phyloP scores from a whole-genome alignment of 805 yeast genomes.

The Saccharomyces mikatae region DNA sequence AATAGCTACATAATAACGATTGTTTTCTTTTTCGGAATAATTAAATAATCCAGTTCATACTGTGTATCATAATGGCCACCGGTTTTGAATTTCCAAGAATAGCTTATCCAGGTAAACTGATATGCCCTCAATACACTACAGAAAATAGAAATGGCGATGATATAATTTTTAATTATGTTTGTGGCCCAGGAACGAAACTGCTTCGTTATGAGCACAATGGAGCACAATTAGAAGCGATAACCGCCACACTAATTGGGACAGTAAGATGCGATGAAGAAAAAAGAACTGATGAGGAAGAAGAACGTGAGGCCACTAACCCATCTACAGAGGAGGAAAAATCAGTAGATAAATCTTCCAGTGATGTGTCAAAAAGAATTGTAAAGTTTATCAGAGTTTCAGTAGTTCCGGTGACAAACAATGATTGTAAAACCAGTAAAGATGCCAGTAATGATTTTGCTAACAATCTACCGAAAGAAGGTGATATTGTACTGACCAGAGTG shows the following conservation, averaged over 20 bases:
- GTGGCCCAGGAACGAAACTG: constrained; percentile 61
- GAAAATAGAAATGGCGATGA: constrained; percentile 27
- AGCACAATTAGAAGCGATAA: constrained; percentile 35
- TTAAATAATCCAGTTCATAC: not conserved
- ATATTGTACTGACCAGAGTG: constrained; percentile 69
- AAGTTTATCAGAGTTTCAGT: constrained; percentile 27
- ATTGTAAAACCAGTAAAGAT: constrained; percentile 5
- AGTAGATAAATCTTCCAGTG: constrained; percentile 4
- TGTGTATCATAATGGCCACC: not conserved
- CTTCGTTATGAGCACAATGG: constrained; percentile 38
- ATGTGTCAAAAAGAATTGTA: constrained; percentile 9
- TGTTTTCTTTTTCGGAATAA: not conserved
- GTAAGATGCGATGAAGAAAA: constrained; percentile 30
- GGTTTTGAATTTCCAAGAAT: constrained; percentile 31
- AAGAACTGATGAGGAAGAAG: constrained; percentile 10
- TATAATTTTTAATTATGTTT: constrained; percentile 37
- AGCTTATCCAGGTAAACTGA: constrained; percentile 76
- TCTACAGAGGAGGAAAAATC: constrained; percentile 10
- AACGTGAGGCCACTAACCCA: constrained; percentile 5
- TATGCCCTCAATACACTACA: constrained; percentile 48
- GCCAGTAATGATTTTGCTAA: constrained; percentile 31
- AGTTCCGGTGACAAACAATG: constrained; percentile 11
- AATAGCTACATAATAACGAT: not conserved
- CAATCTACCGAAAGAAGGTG: constrained; percentile 74
- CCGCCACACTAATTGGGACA: constrained; percentile 58